Percentiles rank a stretch among this genome's conserved stretches.
Evolutionary conservation across 2,329 filamentous ascomycete species (phyloP).

Genomic region (Lecanosticta acicola): DNA sequence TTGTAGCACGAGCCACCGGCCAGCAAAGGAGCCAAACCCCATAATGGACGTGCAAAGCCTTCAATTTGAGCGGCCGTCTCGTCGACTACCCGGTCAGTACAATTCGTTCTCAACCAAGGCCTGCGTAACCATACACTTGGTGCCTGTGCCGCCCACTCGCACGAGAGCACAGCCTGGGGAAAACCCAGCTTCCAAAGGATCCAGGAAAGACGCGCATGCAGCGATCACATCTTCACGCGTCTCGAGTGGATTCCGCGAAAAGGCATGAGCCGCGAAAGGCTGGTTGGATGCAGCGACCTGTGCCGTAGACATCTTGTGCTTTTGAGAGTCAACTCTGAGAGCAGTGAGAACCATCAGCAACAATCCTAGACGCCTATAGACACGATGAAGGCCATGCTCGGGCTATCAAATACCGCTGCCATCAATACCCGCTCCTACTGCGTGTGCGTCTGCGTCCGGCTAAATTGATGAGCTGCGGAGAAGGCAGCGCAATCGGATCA

Average conservation of each 20-base stretch:
- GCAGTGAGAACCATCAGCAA: too few relatives aligned
- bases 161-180: slow-evolving; percentile 61
- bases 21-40: slow-evolving; percentile 66
- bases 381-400: too few relatives aligned
- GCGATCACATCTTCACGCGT: slow-evolving; percentile 39
- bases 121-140: slow-evolving; percentile 41
- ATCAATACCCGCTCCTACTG: too few relatives aligned
- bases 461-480: neutral
- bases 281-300: slow-evolving; percentile 36
- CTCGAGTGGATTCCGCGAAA: slow-evolving; percentile 39
- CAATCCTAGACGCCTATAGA: too few relatives aligned
- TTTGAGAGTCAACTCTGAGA: neutral
- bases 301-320: slow-evolving; percentile 11
- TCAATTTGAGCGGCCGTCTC: slow-evolving; percentile 72
- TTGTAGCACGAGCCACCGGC: slow-evolving; percentile 62
- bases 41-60: slow-evolving; percentile 68
- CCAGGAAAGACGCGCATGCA: slow-evolving; percentile 52
- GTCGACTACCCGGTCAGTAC: slow-evolving; percentile 56
- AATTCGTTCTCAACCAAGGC: neutral
- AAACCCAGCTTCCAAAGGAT: slow-evolving; percentile 67
- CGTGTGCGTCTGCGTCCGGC: neutral
- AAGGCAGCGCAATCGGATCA: too few relatives aligned
- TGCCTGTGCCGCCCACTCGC: slow-evolving; percentile 64
- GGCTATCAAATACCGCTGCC: too few relatives aligned
- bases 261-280: slow-evolving; percentile 38